Base-by-base conservation (phyloP, 345 rosid species). In the Melaleuca alternifolia region DNA sequence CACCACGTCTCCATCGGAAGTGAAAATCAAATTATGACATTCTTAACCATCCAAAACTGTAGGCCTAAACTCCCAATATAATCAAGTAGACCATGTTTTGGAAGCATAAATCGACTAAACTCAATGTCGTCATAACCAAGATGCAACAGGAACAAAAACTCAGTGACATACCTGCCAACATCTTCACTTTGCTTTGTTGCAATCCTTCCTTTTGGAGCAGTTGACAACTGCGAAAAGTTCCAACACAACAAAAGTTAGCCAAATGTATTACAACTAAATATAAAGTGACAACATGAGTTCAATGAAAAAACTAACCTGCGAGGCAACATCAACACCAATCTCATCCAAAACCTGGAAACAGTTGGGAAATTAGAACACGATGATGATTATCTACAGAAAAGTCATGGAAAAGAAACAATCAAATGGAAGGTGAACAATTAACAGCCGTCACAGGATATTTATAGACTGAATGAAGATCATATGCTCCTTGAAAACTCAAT, bases 271-370 rank as follows among this genome's bases (percentile, higher is more conserved):
- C 26, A 50, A 54, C 84, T 82, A 84, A 44, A 85, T 61, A 50
- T 54, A 85, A 82, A 4, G 71, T 59, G 85, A 11, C 41, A 75
- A 44, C 15, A 7, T 54, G 77, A 85, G 13, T 56, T 50, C 77
- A 84, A 53, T 53, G 62, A 85, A 15, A n/a, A 71, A 57, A 89
- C 94, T 54, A 88, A 96, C 99, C 98, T 96, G 99, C 50, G 99
- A 94, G 51, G 99, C 99, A 83, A 97, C 91, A 86, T 96, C 98
- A 82, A 97, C 93, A 86, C 99, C 99, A 77, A 97, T 97, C 93
- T 96, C 99, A 86, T 97, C 99, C 76, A 97, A 92, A 89, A 96
- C 99, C 99, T 97, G 94, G 76, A 71, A 86, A 61, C 56, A 88
- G 52, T 79, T 62, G 24, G 26, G 26, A 11, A 37, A 86, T 52